Evolutionary conservation across 2,329 filamentous ascomycete genomes (phyloP).

Genomic region (Golovinomyces cichoracearum): DNA sequence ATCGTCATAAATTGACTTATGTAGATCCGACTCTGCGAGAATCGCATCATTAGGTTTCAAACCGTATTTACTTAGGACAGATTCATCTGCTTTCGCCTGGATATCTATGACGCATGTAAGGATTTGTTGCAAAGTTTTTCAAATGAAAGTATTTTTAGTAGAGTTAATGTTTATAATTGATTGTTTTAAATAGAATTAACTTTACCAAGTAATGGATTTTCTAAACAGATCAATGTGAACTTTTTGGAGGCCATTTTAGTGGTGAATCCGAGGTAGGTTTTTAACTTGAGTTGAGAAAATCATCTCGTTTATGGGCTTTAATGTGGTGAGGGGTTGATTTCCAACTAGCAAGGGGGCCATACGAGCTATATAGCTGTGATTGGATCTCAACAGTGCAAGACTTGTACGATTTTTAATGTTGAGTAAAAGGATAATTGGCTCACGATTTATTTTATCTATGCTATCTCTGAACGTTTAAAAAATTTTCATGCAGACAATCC

Average conservation of each 20-base stretch:
- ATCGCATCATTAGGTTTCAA: conserved; percentile 95
- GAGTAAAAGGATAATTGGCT: too few species aligned
- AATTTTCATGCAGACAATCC: too few species aligned
- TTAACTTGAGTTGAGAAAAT: too few species aligned
- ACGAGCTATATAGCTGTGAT: too few species aligned
- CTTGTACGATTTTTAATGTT: too few species aligned
- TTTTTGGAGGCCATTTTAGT: conserved; percentile 26
- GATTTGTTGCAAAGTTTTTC: background rate
- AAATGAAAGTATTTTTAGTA: background rate
- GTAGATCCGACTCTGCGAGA: conserved; percentile 67
- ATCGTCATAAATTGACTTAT: conserved; percentile 75
- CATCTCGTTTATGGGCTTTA: too few species aligned
- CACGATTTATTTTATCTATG: too few species aligned
- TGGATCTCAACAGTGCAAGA: too few species aligned
- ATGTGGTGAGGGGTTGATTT: too few species aligned
- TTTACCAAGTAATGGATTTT: conserved; percentile 86
- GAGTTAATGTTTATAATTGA: background rate
- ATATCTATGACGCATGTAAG: conserved; percentile 36
- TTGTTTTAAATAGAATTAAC: background rate
- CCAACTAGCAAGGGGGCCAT: too few species aligned
- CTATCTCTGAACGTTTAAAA: too few species aligned
- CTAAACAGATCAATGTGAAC: conserved; percentile 73
- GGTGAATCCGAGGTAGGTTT: too few species aligned
- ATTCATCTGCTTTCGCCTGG: conserved; percentile 59
- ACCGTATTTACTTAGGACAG: conserved; percentile 70